Base-by-base conservation (phyloP, 176 grass and related monocot genomes). In the Carex pumila region DNA sequence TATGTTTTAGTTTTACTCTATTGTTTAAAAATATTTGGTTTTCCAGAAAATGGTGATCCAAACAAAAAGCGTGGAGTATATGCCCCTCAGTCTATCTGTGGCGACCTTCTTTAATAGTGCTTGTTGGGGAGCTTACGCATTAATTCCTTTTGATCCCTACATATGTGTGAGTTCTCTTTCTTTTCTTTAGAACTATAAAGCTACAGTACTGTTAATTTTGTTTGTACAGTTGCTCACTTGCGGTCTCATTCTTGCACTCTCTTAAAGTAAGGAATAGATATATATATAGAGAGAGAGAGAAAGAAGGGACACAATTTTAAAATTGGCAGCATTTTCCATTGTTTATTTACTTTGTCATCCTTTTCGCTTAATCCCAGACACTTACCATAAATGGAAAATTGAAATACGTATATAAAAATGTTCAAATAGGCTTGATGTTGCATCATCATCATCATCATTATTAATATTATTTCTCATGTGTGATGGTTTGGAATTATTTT, bases 1-100 rank as follows among this genome's bases (percentile, higher is more conserved):
- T 18, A 17, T 59, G 56, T 6, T 10, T 22, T 77, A 77, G 2
- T 25, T 55, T 62, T 77, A 32, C 3, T 77, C 25, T 25, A 25
- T 50, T 70, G 1, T 4, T 74, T 30, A 7, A 49, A 53, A 13
- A 15, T 32, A 12, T 73, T 79, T 6, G 41, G 30, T 78, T 45
- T n/a, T 30, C 62, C 74, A 86, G 84, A 86, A 86, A 86, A 86
- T 80, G 84, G 84, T 86, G 61, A 57, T 86, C 49, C 75, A 80
- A 79, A 86, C 75, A 7, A 81, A 86, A 56, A 86, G 84, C 18
- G 74, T 86, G 13, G 84, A 86, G 47, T 86, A 86, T 56, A 80
- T 86, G 84, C 84, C 84, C 2, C 30, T 86, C 41, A 59, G 29
- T 67, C 61, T 86, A 1, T 86, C 77, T 8, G 64, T 87, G 10